A percentile compares a stretch with the other conserved stretches of the same genome.
Evolutionary conservation across 2,329 filamentous ascomycete genomes (phyloP).

Genomic region (Tolypocladium endophyticum): DNA sequence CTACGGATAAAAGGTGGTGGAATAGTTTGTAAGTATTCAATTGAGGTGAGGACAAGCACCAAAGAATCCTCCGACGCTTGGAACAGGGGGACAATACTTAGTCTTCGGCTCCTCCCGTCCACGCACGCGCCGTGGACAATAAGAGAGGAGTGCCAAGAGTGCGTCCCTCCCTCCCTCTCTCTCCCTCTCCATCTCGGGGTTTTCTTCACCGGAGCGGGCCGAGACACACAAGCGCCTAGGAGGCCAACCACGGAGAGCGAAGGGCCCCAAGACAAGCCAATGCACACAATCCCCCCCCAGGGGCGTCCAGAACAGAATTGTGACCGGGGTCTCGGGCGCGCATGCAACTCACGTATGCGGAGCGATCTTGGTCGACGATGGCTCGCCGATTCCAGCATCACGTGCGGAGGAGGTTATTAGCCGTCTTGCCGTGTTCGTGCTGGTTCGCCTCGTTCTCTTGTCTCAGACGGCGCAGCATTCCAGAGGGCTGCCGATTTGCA

Average conservation of each 20-base stretch:
- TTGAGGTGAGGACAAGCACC: background rate
- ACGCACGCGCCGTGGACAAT: background rate
- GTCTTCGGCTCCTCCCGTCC: background rate
- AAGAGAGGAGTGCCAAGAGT: background rate
- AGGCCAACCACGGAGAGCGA: background rate
- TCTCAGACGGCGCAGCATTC: constrained; percentile 24
- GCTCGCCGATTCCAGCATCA: constrained; percentile 10
- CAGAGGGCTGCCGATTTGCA: constrained; percentile 15
- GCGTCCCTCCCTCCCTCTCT: background rate
- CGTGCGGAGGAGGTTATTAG: constrained; percentile 12
- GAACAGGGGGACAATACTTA: background rate
- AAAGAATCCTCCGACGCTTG: background rate
- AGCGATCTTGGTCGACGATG: constrained; percentile 4
- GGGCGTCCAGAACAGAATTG: background rate
- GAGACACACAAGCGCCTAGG: constrained; percentile 10
- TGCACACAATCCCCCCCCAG: constrained; percentile 2
- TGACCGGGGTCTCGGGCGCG: constrained; percentile 2
- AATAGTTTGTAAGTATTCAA: background rate
- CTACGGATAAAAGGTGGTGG: background rate
- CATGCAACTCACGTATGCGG: constrained; percentile 7
- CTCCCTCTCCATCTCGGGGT: background rate
- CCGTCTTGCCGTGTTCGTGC: constrained; percentile 14
- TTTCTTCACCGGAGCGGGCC: constrained; percentile 1
- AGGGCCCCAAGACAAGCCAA: background rate
- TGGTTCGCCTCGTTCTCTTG: constrained; percentile 19